Evolutionary conservation across 139 green algal species (phyloP).

Genomic region (Mesotaenium endlicherianum): DNA sequence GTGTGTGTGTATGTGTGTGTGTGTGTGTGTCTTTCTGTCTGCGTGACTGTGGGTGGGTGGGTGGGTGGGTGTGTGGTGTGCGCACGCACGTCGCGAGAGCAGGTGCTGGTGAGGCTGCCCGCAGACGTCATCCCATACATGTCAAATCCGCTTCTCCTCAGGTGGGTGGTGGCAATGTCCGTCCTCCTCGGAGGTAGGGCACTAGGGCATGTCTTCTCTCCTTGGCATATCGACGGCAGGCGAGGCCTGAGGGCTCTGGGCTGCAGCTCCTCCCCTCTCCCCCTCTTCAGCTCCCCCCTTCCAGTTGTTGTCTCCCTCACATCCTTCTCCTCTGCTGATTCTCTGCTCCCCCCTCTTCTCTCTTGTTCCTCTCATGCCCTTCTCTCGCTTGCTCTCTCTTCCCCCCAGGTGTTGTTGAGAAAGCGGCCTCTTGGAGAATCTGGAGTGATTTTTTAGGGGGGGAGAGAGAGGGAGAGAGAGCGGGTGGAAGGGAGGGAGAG

Average conservation of each 20-base stretch:
- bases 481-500: no score
- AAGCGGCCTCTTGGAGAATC: no score
- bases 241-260: neutral
- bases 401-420: no score
- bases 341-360: neutral
- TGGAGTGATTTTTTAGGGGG: no score
- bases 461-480: no score
- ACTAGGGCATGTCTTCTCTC: no score
- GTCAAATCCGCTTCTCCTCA: slow-evolving; percentile 65
- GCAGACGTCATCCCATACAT: slow-evolving; percentile 74
- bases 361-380: neutral
- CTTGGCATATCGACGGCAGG: neutral
- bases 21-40: no score
- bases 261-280: neutral
- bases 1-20: neutral
- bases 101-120: slow-evolving; percentile 67
- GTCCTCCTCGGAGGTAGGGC: no score
- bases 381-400: neutral
- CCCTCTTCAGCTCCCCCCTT: neutral
- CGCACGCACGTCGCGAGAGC: neutral
- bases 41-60: neutral
- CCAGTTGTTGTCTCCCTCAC: neutral
- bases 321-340: neutral
- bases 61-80: neutral
- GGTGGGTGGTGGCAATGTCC: no score